These are phyloP conservation scores for Trichocladium antarcticum DNA, from an alignment of 495 filamentous ascomycete genomes.

Conservation along the genomic window DNA sequence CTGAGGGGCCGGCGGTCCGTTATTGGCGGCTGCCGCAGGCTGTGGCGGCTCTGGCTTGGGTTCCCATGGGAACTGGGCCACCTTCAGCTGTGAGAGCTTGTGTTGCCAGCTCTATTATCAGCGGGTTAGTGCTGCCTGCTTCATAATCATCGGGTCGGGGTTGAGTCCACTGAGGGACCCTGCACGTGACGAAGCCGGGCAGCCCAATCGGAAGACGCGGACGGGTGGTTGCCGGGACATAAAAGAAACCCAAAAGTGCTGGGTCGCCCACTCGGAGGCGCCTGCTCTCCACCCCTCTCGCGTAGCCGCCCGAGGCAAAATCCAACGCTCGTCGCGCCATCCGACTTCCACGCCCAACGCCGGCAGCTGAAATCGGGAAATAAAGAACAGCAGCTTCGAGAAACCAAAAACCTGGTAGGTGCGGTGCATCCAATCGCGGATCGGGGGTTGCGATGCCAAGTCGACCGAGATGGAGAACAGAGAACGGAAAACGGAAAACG, in stretches of 20 bases:
- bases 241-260: constrained; percentile 47
- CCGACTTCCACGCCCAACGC: neutral
- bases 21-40: constrained; percentile 28
- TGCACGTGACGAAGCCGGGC: constrained; percentile 21
- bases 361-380: neutral
- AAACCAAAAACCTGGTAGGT: neutral
- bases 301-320: constrained; percentile 5
- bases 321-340: constrained; percentile 14
- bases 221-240: constrained; percentile 19
- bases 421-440: neutral
- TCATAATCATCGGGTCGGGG: neutral
- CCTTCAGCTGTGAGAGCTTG: constrained; percentile 67
- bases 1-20: constrained; percentile 27
- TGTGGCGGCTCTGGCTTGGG: constrained; percentile 50
- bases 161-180: constrained; percentile 1
- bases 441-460: neutral
- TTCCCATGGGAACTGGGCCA: constrained; percentile 94
- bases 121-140: constrained; percentile 1
- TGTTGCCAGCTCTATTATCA: constrained; percentile 76
- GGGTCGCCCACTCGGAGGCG: constrained; percentile 37
- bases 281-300: constrained; percentile 34
- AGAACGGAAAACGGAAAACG: neutral
- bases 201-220: constrained; percentile 22
- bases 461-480: neutral
- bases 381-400: neutral